Evolutionary conservation across 352 stramenopile genomes (phyloP), one percentile per base, ranked within the genome.

Genomic region (Phytophthora litchii): DNA sequence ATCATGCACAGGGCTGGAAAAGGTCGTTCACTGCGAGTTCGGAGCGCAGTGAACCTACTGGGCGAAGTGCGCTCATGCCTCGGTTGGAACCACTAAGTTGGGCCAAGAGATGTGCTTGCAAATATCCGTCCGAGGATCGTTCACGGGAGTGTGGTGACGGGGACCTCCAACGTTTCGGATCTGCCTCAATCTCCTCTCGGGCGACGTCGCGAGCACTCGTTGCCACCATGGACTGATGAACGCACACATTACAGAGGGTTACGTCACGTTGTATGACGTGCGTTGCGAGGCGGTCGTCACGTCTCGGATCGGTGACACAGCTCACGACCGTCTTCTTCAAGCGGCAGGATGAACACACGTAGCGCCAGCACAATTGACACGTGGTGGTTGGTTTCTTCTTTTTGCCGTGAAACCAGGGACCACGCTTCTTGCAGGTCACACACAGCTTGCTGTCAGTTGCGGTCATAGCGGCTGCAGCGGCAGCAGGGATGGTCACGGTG

Each of bases 311-410:
- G n/a, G 70, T 50, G 38, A 72, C 35, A 44, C 56, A 74, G 17
- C 31, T 65, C 36, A 64, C 51, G 10, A 87, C 55, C 14, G 52
- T 67, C 47, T 79, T 81, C 56, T 84, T 87, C 29, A 84, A 63
- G 19, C 72, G 74, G 50, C 77, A 87, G 4, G 74, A 62, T 4
- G 72, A 81, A 48, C 77, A 87, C 57, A 87, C 77, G 25, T 70
- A 70, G 1, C 72, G 70, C 50, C 56, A 70, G 58, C 77, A 87
- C 20, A 87, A 50, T 21, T 75, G 67, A 29, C 77, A 87, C 21
- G 65, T 66, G 3, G 65, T 65, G 1, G 61, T 36, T 19, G 63
- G 53, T 25, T 78, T 75, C 57, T 74, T 75, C 49, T 71, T 75
- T 14, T 60, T 64, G 34, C 61, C 46, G 12, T 51, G 53, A 38